Evolutionary conservation across 306 rosid species (phyloP).

Genomic region (Quillaja saponaria): DNA sequence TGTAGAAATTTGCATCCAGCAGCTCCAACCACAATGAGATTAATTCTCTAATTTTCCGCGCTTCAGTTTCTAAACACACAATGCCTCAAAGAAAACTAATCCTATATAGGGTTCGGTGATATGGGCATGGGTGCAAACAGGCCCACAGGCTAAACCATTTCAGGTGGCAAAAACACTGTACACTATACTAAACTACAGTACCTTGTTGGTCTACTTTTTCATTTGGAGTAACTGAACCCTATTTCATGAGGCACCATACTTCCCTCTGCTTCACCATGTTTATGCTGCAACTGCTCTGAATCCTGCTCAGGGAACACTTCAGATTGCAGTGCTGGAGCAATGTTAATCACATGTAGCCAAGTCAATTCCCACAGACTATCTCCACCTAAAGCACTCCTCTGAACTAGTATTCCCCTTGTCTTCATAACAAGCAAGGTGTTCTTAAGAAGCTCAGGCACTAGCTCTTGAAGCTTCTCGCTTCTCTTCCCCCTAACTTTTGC

Average conservation of each 20-base stretch:
- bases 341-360: constrained; percentile 87
- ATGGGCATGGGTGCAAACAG: constrained; percentile 26
- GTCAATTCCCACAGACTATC: constrained; percentile 97
- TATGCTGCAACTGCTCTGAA: constrained; percentile 46
- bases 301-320: constrained; percentile 88
- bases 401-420: constrained; percentile 65
- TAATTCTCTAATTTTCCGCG: constrained; percentile 33
- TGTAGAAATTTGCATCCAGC: constrained; percentile 34
- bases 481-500: constrained; percentile 82
- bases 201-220: constrained; percentile 44
- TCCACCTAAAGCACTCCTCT: constrained; percentile 86
- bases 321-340: constrained; percentile 75
- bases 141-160: constrained; percentile 31
- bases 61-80: constrained; percentile 37
- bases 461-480: constrained; percentile 87
- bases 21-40: constrained; percentile 32
- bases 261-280: constrained; percentile 47
- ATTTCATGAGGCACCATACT: constrained; percentile 46
- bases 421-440: constrained; percentile 82
- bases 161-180: constrained; percentile 28
- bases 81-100: constrained; percentile 33
- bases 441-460: constrained; percentile 84
- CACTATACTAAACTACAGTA: constrained; percentile 46
- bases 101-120: constrained; percentile 23
- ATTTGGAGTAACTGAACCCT: constrained; percentile 38